These are phyloP conservation scores for Neurospora sp. DNA, from an alignment of 495 filamentous ascomycete species.

Conservation along the genomic window DNA sequence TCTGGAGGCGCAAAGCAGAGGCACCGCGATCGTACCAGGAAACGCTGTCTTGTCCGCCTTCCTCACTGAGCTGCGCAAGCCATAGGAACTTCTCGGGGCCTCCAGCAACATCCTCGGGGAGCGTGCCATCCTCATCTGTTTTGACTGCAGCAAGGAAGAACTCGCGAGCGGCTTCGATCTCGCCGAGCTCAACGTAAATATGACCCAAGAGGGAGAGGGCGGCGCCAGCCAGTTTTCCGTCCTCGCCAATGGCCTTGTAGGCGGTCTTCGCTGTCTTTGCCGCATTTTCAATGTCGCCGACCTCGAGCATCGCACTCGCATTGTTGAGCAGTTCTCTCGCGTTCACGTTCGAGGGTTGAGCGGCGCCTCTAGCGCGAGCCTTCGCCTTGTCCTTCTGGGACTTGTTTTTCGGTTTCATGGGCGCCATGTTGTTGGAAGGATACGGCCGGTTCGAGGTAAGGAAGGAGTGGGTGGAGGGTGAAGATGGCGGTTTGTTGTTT, in stretches of 20 bases:
- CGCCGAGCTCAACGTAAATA: constrained; percentile 75
- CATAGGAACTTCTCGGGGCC: constrained; percentile 94
- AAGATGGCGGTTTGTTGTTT: not conserved
- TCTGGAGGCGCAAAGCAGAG: constrained; percentile 52
- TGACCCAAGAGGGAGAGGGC: constrained; percentile 74
- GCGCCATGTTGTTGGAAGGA: constrained; percentile 23
- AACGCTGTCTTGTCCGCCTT: constrained; percentile 76
- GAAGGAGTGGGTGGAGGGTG: not conserved
- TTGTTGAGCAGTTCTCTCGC: constrained; percentile 46
- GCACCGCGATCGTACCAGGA: constrained; percentile 81
- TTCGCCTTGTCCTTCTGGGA: constrained; percentile 21
- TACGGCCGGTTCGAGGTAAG: not conserved
- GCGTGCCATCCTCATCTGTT: constrained; percentile 63
- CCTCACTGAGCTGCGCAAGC: constrained; percentile 84
- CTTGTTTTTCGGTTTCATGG: constrained; percentile 34
- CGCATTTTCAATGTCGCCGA: constrained; percentile 59
- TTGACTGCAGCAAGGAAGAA: constrained; percentile 61
- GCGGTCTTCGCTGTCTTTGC: constrained; percentile 55
- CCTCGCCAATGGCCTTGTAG: constrained; percentile 35
- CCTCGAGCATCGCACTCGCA: constrained; percentile 60
- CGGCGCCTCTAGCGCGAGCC: constrained; percentile 18
- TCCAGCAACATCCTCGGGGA: constrained; percentile 51
- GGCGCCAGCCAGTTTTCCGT: constrained; percentile 38
- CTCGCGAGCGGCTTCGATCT: constrained; percentile 57
- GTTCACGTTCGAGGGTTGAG: constrained; percentile 18